These are phyloP conservation scores for Paulownia fortunei DNA, from an alignment of 257 asterid species.

Conservation along the genomic window DNA sequence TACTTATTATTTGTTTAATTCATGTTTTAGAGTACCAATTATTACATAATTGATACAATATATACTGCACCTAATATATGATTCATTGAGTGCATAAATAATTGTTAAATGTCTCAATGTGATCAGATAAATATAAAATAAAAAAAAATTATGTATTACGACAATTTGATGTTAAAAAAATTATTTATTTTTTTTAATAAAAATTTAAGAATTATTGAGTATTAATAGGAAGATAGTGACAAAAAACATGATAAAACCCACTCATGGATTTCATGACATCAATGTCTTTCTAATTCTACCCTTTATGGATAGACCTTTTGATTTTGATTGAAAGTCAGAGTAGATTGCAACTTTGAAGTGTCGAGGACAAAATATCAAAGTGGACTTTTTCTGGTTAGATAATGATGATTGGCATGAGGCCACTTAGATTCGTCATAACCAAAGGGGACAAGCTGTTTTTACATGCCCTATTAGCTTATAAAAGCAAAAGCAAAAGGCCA, in stretches of 20 bases:
- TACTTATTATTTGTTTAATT: too few relatives aligned
- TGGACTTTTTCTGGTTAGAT: conserved; percentile 7
- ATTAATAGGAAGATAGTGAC: conserved; percentile 20
- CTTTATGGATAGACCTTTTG: conserved; percentile 18
- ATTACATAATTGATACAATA: too few relatives aligned
- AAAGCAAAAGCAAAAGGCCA: not conserved
- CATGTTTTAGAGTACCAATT: too few relatives aligned
- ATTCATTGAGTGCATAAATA: too few relatives aligned
- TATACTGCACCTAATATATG: too few relatives aligned
- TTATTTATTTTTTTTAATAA: not conserved
- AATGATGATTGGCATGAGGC: conserved; percentile 23
- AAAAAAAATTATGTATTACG: not conserved
- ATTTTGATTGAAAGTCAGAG: not conserved
- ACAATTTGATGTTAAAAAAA: not conserved
- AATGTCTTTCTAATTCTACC: conserved; percentile 4
- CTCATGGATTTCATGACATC: conserved; percentile 31
- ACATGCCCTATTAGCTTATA: conserved; percentile 3
- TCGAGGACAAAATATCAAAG: conserved; percentile 30
- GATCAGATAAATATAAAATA: too few relatives aligned
- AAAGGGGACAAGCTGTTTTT: conserved; percentile 19
- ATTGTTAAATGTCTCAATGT: too few relatives aligned
- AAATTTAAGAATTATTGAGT: not conserved
- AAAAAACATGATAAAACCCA: conserved; percentile 17
- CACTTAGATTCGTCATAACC: conserved; percentile 32
- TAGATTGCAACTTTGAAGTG: conserved; percentile 34